Evolutionary conservation across 768 basidiomycete genomes (phyloP), one percentile per base, ranked within the genome.

Genomic region (Russula vinacea): DNA sequence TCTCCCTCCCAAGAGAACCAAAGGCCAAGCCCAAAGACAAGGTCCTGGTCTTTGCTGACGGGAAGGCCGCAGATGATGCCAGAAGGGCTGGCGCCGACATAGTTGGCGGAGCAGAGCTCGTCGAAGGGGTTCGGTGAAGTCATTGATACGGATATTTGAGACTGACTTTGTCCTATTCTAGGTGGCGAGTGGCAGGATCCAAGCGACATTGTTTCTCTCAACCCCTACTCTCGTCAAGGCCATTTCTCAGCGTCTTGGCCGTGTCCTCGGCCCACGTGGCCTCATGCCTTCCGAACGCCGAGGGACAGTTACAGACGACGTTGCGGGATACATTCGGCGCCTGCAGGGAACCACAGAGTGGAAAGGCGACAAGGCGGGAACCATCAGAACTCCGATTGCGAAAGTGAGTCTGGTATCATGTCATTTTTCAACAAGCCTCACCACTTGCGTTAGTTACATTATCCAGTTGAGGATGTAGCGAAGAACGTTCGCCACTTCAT

Each of bases 231-330:
- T 96, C 71, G 84, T 94, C 59, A 83, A 85, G 51, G 76, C 85
- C 37, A 91, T 98, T 66, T 87, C 89, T 14, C 85, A 89, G 5
- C 87, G 83, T 71, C 81, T 98, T 2, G 94, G 85, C 74, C 77
- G 91, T 77, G 76, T 89, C 75, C 78, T 90, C 76, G 76, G 96
- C 70, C 95, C 94, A 47, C 85, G 92, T 58, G 96, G 96, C 61
- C 77, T 98, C 51, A 97, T 99, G 95, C 97, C 97, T 13, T 90
- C 91, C 8, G 92, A 89, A 66, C 87, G 94, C 74, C 83, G 94
- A 62, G 97, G 97, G 5, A 95, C 95, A 1, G 96, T 98, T 22
- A 92, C 92, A 1, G 90, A 94, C 56, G 92, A 98, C 64, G 80
- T 98, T 47, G 87, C 81, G 16, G 86, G 85, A 14, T 95, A 90